These are phyloP conservation scores for Volvox carteri DNA, from an alignment of 163 green algal species.

Conservation along the genomic window DNA sequence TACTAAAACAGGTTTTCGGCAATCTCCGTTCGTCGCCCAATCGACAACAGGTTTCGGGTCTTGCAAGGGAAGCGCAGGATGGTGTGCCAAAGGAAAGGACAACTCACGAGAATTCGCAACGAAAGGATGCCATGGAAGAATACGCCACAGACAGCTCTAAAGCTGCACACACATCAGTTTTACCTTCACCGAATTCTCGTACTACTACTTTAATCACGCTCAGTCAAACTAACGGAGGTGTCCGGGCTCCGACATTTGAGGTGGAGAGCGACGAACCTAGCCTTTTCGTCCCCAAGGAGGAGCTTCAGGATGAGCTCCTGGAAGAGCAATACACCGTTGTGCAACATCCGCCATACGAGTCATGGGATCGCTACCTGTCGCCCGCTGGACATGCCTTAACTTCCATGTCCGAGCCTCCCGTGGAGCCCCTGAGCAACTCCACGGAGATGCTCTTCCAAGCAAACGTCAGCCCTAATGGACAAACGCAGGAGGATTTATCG, in stretches of 20 bases:
- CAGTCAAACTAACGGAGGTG: no score
- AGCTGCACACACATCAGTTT: neutral
- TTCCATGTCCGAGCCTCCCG: conserved; percentile 10
- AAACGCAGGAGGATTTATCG: neutral
- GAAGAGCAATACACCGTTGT: neutral
- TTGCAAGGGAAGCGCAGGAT: neutral
- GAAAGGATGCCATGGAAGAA: neutral
- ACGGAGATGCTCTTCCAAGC: neutral
- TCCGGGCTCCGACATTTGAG: no score
- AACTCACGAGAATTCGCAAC: neutral
- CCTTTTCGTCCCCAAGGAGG: no score
- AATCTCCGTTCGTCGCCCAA: conserved; percentile 10
- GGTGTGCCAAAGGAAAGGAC: neutral
- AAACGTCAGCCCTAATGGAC: neutral
- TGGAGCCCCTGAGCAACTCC: neutral
- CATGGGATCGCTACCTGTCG: conserved; percentile 32
- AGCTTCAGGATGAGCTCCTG: neutral
- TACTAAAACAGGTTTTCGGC: conserved; percentile 31
- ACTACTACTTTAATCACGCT: no score
- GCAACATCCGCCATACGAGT: conserved; percentile 12
- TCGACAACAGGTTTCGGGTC: neutral
- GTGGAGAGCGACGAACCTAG: no score
- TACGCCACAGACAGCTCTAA: neutral
- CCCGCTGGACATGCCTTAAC: neutral
- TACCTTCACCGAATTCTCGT: no score